Evolutionary conservation across 495 filamentous ascomycete species (phyloP).

Genomic region (Tirmania nivea): DNA sequence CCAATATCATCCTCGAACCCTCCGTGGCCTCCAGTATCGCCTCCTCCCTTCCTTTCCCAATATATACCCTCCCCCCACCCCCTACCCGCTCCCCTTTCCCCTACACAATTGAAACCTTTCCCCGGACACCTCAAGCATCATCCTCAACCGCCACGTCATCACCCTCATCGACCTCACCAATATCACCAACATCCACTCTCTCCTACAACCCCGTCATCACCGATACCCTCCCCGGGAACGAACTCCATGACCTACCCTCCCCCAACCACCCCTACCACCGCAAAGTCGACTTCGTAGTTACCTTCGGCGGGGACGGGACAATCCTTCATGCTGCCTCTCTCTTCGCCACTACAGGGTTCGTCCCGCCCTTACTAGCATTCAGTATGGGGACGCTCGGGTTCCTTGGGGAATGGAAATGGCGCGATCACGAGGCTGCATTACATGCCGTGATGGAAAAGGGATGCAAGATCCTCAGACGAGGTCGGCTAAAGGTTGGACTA

Average conservation of each 20-base stretch:
- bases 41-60: constrained; percentile 48
- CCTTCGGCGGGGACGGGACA: constrained; percentile 86
- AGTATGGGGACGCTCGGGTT: constrained; percentile 95
- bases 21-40: constrained; percentile 52
- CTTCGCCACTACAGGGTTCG: constrained; percentile 57
- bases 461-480: constrained; percentile 43
- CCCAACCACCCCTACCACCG: constrained; percentile 26
- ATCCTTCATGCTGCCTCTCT: constrained; percentile 80
- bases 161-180: constrained; percentile 9
- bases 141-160: neutral
- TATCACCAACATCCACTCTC: neutral
- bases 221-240: neutral
- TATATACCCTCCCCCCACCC: constrained; percentile 36
- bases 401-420: constrained; percentile 88
- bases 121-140: constrained; percentile 10
- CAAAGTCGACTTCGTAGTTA: constrained; percentile 75
- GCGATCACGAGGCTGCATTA: constrained; percentile 73
- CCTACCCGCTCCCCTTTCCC: constrained; percentile 23
- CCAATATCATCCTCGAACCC: constrained; percentile 64
- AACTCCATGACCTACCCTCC: constrained; percentile 6
- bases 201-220: neutral
- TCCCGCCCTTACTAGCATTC: constrained; percentile 85
- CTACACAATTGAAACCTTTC: constrained; percentile 16
- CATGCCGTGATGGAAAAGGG: constrained; percentile 29
- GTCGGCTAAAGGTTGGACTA: constrained; percentile 63